Base-by-base conservation (phyloP, 768 basidiomycete genomes). In the Leccinellum albellum region DNA sequence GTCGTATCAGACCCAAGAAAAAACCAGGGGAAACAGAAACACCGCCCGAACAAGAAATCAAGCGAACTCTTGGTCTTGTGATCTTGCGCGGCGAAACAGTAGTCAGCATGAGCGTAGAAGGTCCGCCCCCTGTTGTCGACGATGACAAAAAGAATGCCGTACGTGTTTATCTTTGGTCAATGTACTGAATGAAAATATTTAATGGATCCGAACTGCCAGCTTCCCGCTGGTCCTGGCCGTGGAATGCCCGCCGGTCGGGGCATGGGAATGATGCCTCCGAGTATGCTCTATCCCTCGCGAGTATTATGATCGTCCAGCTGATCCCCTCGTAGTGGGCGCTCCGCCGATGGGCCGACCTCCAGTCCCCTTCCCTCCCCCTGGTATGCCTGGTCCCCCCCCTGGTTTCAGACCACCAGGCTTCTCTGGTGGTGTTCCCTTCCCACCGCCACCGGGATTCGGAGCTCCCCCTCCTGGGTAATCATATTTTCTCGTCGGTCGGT, bases 221-320 rank as follows among this genome's bases (percentile, higher is more conserved):
- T 94, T 61, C 85, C 90, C 63, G 80, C 82, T 60, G 96, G 96
- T 52, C 93, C 96, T 69, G 96, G 96, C 61, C 86, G 92, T 60
- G 96, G 95, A 64, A 88, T 94, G 80, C 93, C 95, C 70, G 96
- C 95, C 42, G 95, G 96, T 63, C 87, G 96, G 65, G 96, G 96
- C 56, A 96, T 98, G 85, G 92, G 93, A 54, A 94, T 92, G 89
- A 85, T 91, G 84, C 90, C 89, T 54, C 87, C 89, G 2, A 83
- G 89, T 90, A 71, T 55, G 88, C 79, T 51, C 13, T 40, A 45
- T 58, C 57, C 14, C 51, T 54, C 56, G 44, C 53, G 55, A 51
- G 35, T 61, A 37, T 58, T 64, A 62, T 60, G 64, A 50, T 61
- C 55, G 10, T 40, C 23, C 46, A 50, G 49, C 58, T 57, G 47